These are phyloP conservation scores for Hypericum perforatum DNA, from an alignment of 345 rosid species.

Conservation along the genomic window DNA sequence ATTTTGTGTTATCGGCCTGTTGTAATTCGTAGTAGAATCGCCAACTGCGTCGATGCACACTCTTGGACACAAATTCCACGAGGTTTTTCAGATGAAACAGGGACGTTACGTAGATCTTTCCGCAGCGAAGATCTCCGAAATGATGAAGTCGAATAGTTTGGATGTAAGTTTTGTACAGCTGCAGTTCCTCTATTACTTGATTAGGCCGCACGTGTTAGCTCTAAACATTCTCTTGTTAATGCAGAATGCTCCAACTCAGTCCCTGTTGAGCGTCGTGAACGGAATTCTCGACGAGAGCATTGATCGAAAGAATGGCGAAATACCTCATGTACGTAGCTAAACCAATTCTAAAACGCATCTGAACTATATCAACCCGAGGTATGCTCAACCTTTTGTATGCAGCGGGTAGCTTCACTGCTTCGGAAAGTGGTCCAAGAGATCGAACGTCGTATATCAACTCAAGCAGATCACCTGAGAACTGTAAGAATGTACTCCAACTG, in stretches of 20 bases:
- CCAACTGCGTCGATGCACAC: constrained; percentile 43
- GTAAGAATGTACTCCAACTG: constrained; percentile 27
- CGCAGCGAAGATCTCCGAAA: constrained; percentile 74
- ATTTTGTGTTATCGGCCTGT: background rate
- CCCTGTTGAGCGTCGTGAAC: constrained; percentile 75
- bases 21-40: constrained; percentile 31
- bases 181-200: no score
- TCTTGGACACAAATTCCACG: constrained; percentile 73
- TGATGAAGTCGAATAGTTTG: constrained; percentile 75
- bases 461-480: constrained; percentile 86
- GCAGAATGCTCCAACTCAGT: constrained; percentile 94
- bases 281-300: constrained; percentile 87
- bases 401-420: constrained; percentile 77
- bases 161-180: constrained; percentile 36
- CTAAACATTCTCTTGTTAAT: constrained; percentile 6
- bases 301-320: constrained; percentile 65
- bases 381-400: constrained; percentile 22
- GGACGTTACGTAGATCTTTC: constrained; percentile 76
- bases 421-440: constrained; percentile 93
- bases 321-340: constrained; percentile 60
- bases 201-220: constrained; percentile 2
- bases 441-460: constrained; percentile 92
- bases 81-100: constrained; percentile 79
- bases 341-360: no score
- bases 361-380: no score